Percentiles rank a stretch among this genome's conserved stretches.
Evolutionary conservation across 805 yeast genomes (phyloP).

Genomic region (Wickerhamomyces canadensis): DNA sequence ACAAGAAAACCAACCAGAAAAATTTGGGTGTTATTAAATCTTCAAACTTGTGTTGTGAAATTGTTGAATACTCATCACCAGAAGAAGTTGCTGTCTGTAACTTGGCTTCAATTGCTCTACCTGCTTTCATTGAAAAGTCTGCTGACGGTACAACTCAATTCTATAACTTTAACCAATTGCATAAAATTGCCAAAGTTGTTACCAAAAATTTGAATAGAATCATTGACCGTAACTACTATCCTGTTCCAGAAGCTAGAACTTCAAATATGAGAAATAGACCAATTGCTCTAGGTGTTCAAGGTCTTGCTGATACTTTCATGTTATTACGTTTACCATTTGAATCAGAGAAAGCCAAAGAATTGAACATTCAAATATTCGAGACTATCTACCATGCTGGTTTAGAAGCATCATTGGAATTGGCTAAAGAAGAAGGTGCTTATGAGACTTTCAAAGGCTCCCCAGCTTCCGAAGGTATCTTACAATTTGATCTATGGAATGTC

Average conservation of each 20-base stretch:
- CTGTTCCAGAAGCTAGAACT: conserved; percentile 62
- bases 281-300: conserved; percentile 93
- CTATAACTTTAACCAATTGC: conserved; percentile 73
- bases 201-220: conserved; percentile 72
- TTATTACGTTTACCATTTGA: conserved; percentile 78
- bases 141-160: conserved; percentile 43
- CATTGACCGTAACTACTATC: conserved; percentile 80
- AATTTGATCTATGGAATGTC: conserved; percentile 81
- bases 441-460: conserved; percentile 82
- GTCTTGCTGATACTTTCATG: conserved; percentile 85
- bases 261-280: conserved; percentile 86
- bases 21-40: conserved; percentile 91
- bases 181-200: conserved; percentile 68
- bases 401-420: conserved; percentile 80
- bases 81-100: conserved; percentile 96
- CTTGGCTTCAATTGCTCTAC: conserved; percentile 86
- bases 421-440: conserved; percentile 64
- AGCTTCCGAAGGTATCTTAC: conserved; percentile 75
- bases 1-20: conserved; percentile 82
- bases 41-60: conserved; percentile 91
- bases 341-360: conserved; percentile 61
- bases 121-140: conserved; percentile 53
- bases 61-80: conserved; percentile 84
- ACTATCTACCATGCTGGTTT: conserved; percentile 92
- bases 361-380: conserved; percentile 84